phyloP scores from a whole-genome alignment of 1,284 basidiomycete species.

The Termitomyces sp. region DNA sequence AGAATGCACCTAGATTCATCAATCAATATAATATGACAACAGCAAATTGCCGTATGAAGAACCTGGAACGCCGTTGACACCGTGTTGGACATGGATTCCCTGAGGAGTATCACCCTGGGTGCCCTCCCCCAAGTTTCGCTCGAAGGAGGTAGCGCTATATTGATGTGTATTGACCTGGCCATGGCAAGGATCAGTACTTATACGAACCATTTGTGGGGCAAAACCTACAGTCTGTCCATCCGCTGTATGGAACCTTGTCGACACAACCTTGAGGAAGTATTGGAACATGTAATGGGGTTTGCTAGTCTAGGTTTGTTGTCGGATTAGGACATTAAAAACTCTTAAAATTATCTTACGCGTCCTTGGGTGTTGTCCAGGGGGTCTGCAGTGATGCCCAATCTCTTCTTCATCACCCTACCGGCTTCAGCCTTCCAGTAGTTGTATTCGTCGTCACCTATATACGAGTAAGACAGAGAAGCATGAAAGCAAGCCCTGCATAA shows the following conservation, averaged over 20 bases:
- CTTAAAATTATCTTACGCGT: conserved; percentile 40
- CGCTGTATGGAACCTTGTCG: conserved; percentile 84
- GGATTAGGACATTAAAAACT: conserved; percentile 3
- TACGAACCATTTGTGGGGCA: neutral
- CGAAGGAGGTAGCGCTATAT: conserved; percentile 94
- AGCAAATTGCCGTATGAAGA: conserved; percentile 21
- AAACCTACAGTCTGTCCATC: conserved; percentile 63
- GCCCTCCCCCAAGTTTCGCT: conserved; percentile 78
- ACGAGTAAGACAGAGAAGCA: neutral
- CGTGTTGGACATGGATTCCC: conserved; percentile 79
- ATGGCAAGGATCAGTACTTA: conserved; percentile 6
- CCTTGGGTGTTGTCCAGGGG: conserved; percentile 75
- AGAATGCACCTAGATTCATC: conserved; percentile 62
- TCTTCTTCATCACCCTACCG: conserved; percentile 67
- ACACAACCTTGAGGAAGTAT: conserved; percentile 97
- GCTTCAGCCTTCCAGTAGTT: conserved; percentile 58
- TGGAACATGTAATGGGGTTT: conserved; percentile 88
- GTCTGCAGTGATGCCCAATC: conserved; percentile 71
- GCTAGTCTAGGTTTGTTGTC: conserved; percentile 39
- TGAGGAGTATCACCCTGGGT: conserved; percentile 56
- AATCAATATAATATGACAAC: neutral
- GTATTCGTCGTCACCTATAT: conserved; percentile 66
- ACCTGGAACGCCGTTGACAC: conserved; percentile 75
- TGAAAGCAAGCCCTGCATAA: neutral
- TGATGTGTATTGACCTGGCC: conserved; percentile 75